Conservation (phyloP, 2,329 filamentous ascomycete species). For the Colletotrichum navitas region DNA sequence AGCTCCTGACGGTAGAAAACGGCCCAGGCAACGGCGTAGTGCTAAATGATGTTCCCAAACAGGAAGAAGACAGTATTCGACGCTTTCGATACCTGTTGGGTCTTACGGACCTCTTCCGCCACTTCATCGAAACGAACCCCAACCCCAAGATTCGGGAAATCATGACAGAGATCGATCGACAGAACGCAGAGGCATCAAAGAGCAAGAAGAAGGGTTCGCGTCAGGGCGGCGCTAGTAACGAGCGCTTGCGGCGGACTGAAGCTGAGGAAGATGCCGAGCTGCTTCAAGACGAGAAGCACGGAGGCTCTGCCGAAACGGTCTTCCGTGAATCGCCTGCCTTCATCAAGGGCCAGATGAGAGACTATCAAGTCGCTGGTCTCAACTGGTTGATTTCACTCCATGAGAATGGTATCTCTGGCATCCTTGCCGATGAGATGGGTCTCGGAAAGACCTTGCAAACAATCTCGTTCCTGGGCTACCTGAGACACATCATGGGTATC, state of each 20-base stretch:
- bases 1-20: too few relatives aligned
- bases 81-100: constrained; percentile 95
- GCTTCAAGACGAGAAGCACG: constrained; percentile 87
- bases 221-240: constrained; percentile 85
- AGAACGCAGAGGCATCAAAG: constrained; percentile 81
- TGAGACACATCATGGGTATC: constrained; percentile 90
- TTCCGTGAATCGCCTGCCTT: constrained; percentile 96
- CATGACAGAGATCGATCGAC: constrained; percentile 93
- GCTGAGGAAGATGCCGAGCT: constrained; percentile 97
- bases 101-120: constrained; percentile 95
- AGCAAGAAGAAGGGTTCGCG: constrained; percentile 81
- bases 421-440: constrained; percentile 98
- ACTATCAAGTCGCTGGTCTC: constrained; percentile 94
- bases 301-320: constrained; percentile 86
- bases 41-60: background rate
- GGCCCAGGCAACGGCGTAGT: background rate
- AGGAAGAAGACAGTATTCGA: constrained; percentile 96
- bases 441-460: constrained; percentile 98
- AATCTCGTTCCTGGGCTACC: constrained; percentile 94
- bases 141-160: constrained; percentile 95
- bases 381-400: constrained; percentile 99
- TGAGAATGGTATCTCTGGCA: constrained; percentile 98
- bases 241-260: constrained; percentile 88
- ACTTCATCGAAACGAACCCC: constrained; percentile 98
- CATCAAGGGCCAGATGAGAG: constrained; percentile 89